Base-by-base conservation (phyloP, 345 rosid genomes). In the Euphorbia pulcherrima region DNA sequence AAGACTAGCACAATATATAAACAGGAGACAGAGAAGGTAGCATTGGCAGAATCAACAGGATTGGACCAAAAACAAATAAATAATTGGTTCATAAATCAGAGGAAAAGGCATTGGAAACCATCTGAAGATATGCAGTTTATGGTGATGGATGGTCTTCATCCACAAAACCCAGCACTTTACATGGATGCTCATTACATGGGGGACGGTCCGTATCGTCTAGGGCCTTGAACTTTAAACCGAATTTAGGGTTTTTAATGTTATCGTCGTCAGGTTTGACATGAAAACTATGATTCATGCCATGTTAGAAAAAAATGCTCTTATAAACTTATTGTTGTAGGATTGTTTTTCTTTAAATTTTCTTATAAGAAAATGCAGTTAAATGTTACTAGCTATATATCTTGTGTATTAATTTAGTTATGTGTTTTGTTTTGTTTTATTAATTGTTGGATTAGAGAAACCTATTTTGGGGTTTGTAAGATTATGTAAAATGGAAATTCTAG, bases 101-200 rank as follows among this genome's bases (percentile, higher is more conserved):
- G 99, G 83, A 94, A 94, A 50, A 83, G 99, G 52, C 99, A 94
- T 65, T 94, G 99, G 99, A 94, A 91, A 80, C 97, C 99, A n/a
- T 91, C 99, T 0, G 99, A 94, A 76, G 99, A 94, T 72, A 91
- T 91, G 95, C 99, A 94, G 65, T 94, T 91, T 83, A 91, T 94
- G 97, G 97, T 94, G 69, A 94, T 94, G 97, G 97, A 94, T 75
- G 99, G 97, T 56, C 83, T 91, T 35, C 89, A 90, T 72, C 88
- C 91, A 0, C 99, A 86, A 61, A 88, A 83, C 35, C 85, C 98
- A 17, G 96, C 97, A 74, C 86, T 91, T 10, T 94, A 83, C 63
- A 92, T 92, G 89, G 97, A 92, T 63, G 87, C 89, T 27, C 96
- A 88, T 85, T 92, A 82, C 84, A 83, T 91, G 85, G 89, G 84